phyloP scores from a whole-genome alignment of 257 asterid genomes.

The Solanum tarapatanum region DNA sequence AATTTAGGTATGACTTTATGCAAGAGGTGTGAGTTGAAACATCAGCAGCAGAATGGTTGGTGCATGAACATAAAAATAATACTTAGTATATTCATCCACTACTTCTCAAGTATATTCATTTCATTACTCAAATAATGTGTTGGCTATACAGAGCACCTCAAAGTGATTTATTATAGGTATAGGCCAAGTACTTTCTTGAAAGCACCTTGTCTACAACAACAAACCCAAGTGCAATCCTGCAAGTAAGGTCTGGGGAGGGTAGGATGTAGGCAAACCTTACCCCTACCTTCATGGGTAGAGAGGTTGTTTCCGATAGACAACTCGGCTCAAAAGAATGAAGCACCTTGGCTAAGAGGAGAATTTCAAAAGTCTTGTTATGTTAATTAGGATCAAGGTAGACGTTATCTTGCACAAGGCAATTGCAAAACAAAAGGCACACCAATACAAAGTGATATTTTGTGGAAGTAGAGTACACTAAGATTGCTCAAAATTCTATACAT shows the following conservation, averaged over 20 bases:
- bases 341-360: neutral
- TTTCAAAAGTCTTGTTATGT: neutral
- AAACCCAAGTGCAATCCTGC: neutral
- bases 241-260: neutral
- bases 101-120: neutral
- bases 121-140: neutral
- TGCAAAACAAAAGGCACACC: neutral
- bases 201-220: neutral
- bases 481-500: constrained; percentile 21
- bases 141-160: neutral
- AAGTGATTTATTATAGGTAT: neutral
- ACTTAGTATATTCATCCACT: neutral
- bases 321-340: neutral
- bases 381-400: neutral
- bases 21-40: neutral
- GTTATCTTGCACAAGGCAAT: neutral
- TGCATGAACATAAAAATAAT: neutral
- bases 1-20: neutral
- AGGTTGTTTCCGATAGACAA: neutral
- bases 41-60: neutral
- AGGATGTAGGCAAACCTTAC: neutral
- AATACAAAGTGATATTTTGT: neutral
- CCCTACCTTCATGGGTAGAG: neutral
- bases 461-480: neutral
- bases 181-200: neutral